Base-by-base conservation (phyloP, 73 alveolate species). In the Tetrahymena elliotti region DNA sequence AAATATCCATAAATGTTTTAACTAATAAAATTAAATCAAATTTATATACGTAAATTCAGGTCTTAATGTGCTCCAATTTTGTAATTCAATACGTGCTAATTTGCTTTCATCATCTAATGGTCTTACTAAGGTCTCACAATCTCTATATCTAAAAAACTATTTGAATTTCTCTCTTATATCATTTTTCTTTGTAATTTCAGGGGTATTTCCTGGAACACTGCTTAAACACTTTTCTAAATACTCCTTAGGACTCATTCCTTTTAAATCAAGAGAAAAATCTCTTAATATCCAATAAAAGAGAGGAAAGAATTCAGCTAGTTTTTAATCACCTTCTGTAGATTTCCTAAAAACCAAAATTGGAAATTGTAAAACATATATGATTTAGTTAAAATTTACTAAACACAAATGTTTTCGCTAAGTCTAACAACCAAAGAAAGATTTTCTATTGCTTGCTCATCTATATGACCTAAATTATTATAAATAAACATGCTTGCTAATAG, bases 251-350 rank as follows among this genome's bases (percentile, higher is more conserved):
- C 98, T 96, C 93, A 95, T 92, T 22, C 98, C 98, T 83, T 97
- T 98, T 35, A 97, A 84, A 82, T 97, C 99, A 83, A 97, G 99
- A 39, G 97, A 97, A 95, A 98, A 98, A 94, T 98, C 99, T 96
- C 99, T 96, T 20, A 97, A 88, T 52, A 98, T 99, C 99, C 99
- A 98, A 16, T 95, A 94, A 96, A 98, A 98, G 31, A 97, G 94
- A 4, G 99, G 99, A 94, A 98, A 98, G 97, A 94, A 98, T 40
- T 97, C 97, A 34, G 97, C 97, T 95, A 95, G 96, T 84, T 97
- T 98, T 52, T 95, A 53, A 82, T 97, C 99, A 47, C 96, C 95
- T 84, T 96, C 98, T 93, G 96, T 95, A 7, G 52, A 34, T n/a
- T 68, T 68, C 88, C 88, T 68, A 68, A 27, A 22, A 68, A 37